A percentile compares a stretch with the other conserved stretches of the same genome.
Conservation (phyloP, 192 early-diverging fungal genomes). For the Podila epigama region DNA sequence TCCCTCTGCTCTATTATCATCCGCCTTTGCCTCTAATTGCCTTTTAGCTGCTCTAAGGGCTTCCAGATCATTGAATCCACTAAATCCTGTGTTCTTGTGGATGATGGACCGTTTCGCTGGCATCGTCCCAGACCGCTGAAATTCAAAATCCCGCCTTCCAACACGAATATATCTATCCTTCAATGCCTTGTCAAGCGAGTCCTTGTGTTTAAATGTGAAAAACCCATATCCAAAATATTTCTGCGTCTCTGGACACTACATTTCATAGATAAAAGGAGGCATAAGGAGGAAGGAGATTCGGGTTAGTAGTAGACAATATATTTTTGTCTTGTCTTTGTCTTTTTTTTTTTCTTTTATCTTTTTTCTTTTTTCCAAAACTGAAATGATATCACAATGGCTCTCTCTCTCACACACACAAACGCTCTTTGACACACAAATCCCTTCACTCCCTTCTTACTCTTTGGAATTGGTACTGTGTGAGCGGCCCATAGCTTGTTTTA, state of each 20-base stretch:
- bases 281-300: neutral
- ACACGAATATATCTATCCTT: slow-evolving; percentile 35
- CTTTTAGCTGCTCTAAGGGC: slow-evolving; percentile 16
- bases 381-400: neutral
- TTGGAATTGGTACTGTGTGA: slow-evolving; percentile 41
- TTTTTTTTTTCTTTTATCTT: too few species aligned
- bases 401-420: too few species aligned
- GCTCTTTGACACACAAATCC: too few species aligned
- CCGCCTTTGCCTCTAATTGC: neutral
- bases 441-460: slow-evolving; percentile 8
- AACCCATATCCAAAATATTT: slow-evolving; percentile 48
- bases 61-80: slow-evolving; percentile 21
- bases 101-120: neutral
- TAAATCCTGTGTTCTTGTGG: slow-evolving; percentile 26
- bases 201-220: slow-evolving; percentile 34
- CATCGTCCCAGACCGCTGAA: slow-evolving; percentile 19
- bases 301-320: neutral
- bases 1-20: neutral
- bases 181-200: slow-evolving; percentile 32
- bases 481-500: slow-evolving; percentile 29
- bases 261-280: neutral
- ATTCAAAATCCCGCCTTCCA: slow-evolving; percentile 31
- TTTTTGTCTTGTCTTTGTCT: neutral
- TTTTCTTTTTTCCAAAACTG: too few species aligned
- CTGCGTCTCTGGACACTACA: slow-evolving; percentile 40